Percentiles rank a stretch among this genome's conserved stretches.
phyloP scores from a whole-genome alignment of 768 basidiomycete genomes.

The Boletus rex-veris region DNA sequence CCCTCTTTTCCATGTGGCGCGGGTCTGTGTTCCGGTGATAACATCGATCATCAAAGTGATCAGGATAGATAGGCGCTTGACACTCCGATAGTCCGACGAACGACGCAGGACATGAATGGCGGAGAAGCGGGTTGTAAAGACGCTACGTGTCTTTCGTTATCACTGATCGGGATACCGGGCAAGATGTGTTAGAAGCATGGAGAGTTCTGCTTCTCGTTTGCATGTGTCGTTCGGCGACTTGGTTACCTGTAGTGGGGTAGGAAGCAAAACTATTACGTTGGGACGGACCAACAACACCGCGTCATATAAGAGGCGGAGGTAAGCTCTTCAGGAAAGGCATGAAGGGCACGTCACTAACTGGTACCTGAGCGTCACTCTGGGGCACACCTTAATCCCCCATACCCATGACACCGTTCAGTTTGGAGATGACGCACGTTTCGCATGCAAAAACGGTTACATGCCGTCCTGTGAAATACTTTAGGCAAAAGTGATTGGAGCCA shows the following conservation, averaged over 20 bases:
- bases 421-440: slow-evolving; percentile 3
- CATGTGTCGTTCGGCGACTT: neutral
- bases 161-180: slow-evolving; percentile 10
- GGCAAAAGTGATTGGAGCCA: neutral
- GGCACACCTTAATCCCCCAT: neutral
- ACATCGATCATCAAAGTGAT: neutral
- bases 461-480: neutral
- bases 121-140: neutral
- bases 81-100: neutral
- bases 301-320: slow-evolving; percentile 1
- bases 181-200: slow-evolving; percentile 5
- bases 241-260: neutral
- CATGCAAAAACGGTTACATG: slow-evolving; percentile 7
- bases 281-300: slow-evolving; percentile 25
- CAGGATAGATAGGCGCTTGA: neutral
- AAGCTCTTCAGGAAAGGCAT: neutral
- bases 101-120: slow-evolving; percentile 3
- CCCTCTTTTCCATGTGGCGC: neutral
- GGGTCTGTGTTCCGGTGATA: neutral
- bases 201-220: neutral
- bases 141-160: slow-evolving; percentile 3
- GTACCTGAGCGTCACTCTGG: slow-evolving; percentile 1
- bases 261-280: slow-evolving; percentile 1
- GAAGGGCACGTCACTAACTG: neutral
- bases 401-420: neutral